Evolutionary conservation across 768 basidiomycete species (phyloP).

Genomic region (Rhodotorula graminis): DNA sequence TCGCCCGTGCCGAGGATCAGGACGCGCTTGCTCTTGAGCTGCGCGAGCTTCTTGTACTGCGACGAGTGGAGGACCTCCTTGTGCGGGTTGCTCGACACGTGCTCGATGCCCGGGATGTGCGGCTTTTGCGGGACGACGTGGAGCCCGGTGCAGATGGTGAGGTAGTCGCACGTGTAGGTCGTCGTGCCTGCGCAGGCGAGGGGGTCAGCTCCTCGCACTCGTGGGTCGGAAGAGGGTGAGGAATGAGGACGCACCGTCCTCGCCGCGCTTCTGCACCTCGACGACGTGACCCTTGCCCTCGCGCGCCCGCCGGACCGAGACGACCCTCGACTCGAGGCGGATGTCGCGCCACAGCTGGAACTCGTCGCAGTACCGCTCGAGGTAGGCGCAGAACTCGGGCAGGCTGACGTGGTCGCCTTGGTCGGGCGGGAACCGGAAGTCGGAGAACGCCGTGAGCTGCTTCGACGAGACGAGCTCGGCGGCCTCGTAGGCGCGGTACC

Average conservation of each 20-base stretch:
- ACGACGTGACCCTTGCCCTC: slow-evolving; percentile 48
- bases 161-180: slow-evolving; percentile 16
- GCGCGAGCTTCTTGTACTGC: slow-evolving; percentile 54
- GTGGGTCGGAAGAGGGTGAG: fast-evolving
- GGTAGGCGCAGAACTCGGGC: slow-evolving; percentile 56
- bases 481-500: slow-evolving; percentile 48
- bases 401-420: slow-evolving; percentile 55
- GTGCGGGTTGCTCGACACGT: slow-evolving; percentile 23
- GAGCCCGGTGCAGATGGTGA: slow-evolving; percentile 58
- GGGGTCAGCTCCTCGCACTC: no score
- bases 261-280: slow-evolving; percentile 45
- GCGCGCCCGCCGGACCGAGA: slow-evolving; percentile 47
- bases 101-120: slow-evolving; percentile 53
- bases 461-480: slow-evolving; percentile 55
- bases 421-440: slow-evolving; percentile 55
- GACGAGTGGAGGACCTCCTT: slow-evolving; percentile 53
- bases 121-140: slow-evolving; percentile 58
- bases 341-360: slow-evolving; percentile 44
- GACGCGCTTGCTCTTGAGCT: slow-evolving; percentile 53
- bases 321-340: slow-evolving; percentile 49
- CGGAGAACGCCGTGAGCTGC: slow-evolving; percentile 60
- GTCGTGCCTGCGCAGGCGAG: not conserved
- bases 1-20: slow-evolving; percentile 61
- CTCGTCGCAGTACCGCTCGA: slow-evolving; percentile 44
- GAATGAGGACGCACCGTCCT: slow-evolving; percentile 1